These are phyloP conservation scores for Clonostachys rhizophaga DNA, from an alignment of 2,329 filamentous ascomycete genomes.

Conservation along the genomic window DNA sequence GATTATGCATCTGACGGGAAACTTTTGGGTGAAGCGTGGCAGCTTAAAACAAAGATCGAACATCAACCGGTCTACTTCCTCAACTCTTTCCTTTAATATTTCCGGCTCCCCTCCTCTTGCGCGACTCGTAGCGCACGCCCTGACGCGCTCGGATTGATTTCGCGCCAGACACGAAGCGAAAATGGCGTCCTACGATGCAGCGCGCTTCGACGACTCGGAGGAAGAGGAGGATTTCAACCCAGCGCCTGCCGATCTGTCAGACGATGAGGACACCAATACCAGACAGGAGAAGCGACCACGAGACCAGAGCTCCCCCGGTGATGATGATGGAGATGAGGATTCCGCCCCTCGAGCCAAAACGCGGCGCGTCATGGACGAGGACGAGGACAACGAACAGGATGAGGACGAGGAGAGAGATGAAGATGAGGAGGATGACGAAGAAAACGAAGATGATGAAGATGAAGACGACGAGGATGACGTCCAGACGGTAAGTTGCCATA, in stretches of 20 bases:
- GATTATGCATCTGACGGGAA: too few relatives aligned
- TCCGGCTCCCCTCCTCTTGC: too few relatives aligned
- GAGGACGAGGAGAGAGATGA: conserved; percentile 26
- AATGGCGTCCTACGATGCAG: conserved; percentile 42
- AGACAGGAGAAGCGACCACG: conserved; percentile 14
- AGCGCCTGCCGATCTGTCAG: conserved; percentile 66
- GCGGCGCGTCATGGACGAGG: conserved; percentile 32
- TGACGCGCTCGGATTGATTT: too few relatives aligned
- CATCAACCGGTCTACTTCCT: too few relatives aligned
- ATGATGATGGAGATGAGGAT: conserved; percentile 31
- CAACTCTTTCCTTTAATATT: too few relatives aligned
- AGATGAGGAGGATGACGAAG: conserved; percentile 24
- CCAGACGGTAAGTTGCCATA: conserved; percentile 46
- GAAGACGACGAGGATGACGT: conserved; percentile 65
- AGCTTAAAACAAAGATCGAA: too few relatives aligned
- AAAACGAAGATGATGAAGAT: conserved; percentile 55
- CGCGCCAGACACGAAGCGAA: conserved; percentile 9
- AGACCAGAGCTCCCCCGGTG: conserved; percentile 11
- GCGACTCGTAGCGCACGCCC: too few relatives aligned
- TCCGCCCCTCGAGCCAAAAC: conserved; percentile 9
- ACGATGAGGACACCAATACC: conserved; percentile 42
- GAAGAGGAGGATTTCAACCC: conserved; percentile 92
- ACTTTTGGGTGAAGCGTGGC: too few relatives aligned
- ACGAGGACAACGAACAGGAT: conserved; percentile 25
- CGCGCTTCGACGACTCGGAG: conserved; percentile 57